These are phyloP conservation scores for Aureobasidium sp. DNA, from an alignment of 2,329 filamentous ascomycete species.

Conservation along the genomic window DNA sequence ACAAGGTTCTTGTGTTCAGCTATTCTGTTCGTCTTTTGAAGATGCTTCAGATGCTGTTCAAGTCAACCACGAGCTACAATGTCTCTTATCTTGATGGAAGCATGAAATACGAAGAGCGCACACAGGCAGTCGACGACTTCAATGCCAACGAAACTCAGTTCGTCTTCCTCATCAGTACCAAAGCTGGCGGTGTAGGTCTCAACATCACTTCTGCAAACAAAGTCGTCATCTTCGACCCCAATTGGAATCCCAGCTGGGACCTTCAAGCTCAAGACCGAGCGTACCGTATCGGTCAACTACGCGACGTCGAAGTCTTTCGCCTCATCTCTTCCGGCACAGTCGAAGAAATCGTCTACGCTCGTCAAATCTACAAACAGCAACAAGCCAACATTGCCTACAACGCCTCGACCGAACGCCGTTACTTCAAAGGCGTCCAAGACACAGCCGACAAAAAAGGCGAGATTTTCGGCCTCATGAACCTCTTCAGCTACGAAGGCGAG, in stretches of 20 bases:
- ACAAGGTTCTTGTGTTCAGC: constrained; percentile 93
- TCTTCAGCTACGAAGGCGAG: constrained; percentile 75
- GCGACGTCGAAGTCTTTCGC: constrained; percentile 92
- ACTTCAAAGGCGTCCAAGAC: constrained; percentile 92
- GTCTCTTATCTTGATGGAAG: constrained; percentile 85
- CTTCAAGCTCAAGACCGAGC: constrained; percentile 93
- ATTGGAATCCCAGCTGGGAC: constrained; percentile 95
- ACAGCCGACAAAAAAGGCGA: constrained; percentile 78
- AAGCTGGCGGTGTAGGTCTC: constrained; percentile 83
- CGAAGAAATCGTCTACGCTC: constrained; percentile 93
- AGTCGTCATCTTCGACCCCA: constrained; percentile 92
- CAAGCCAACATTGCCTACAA: constrained; percentile 97
- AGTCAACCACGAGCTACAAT: constrained; percentile 74
- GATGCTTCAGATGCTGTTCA: constrained; percentile 79
- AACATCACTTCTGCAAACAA: constrained; percentile 98
- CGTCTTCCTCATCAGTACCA: constrained; percentile 91
- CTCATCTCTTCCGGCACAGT: constrained; percentile 87
- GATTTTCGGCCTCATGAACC: constrained; percentile 82
- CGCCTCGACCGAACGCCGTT: constrained; percentile 82
- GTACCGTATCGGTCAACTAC: constrained; percentile 86
- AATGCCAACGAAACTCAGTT: constrained; percentile 83
- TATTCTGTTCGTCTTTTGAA: constrained; percentile 80
- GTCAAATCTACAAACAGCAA: constrained; percentile 98
- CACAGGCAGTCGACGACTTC: constrained; percentile 79
- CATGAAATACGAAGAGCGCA: constrained; percentile 75